Conservation (phyloP, 768 basidiomycete species). For the Collybia nuda region DNA sequence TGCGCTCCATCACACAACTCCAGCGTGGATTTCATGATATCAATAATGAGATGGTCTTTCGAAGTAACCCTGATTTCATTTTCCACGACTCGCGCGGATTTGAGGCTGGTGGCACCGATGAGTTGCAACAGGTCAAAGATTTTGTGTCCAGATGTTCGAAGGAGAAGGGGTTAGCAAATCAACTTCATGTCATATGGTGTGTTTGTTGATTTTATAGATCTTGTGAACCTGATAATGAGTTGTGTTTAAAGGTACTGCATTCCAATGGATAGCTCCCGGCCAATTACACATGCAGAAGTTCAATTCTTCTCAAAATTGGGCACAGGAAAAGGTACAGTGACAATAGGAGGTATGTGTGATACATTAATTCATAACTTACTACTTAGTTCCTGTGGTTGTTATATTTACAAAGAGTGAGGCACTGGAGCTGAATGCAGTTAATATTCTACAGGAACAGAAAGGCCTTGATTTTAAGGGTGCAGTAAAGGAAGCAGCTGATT, state of each 20-base stretch:
- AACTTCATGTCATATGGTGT: constrained; percentile 38
- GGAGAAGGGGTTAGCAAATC: constrained; percentile 14
- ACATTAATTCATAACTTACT: not conserved
- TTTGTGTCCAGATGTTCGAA: constrained; percentile 29
- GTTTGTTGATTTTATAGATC: constrained; percentile 8
- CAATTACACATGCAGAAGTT: constrained; percentile 24
- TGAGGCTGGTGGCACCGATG: constrained; percentile 28
- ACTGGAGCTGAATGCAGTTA: not conserved
- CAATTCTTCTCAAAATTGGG: constrained; percentile 26
- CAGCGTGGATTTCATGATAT: constrained; percentile 36
- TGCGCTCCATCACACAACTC: too few species aligned
- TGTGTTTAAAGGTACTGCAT: constrained; percentile 36
- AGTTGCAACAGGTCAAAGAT: constrained; percentile 24
- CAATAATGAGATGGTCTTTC: constrained; percentile 25
- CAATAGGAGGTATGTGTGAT: not conserved
- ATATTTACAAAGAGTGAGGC: constrained; percentile 39
- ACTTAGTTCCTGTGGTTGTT: constrained; percentile 34
- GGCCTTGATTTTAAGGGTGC: constrained; percentile 11
- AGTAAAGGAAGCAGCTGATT: constrained; percentile 8
- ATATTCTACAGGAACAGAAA: constrained; percentile 7
- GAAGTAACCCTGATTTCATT: constrained; percentile 30
- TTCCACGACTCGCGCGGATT: constrained; percentile 46
- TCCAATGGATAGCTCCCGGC: constrained; percentile 22
- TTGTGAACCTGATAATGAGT: not conserved
- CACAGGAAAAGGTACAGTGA: constrained; percentile 20